These are phyloP conservation scores for Skeletonema potamos DNA, from an alignment of 108 stramenopile genomes.

Conservation along the genomic window DNA sequence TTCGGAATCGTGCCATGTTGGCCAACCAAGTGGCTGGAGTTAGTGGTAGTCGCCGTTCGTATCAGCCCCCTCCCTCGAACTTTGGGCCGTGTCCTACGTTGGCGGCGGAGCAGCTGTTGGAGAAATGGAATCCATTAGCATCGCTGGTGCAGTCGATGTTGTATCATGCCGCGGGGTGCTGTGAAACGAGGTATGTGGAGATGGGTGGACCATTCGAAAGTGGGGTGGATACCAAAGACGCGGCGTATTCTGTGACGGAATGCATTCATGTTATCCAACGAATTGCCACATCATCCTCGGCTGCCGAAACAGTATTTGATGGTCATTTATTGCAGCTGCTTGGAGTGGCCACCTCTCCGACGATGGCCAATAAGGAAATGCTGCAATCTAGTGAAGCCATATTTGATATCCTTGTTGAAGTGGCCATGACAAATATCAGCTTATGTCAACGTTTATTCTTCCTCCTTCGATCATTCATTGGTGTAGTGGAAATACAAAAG, in stretches of 20 bases:
- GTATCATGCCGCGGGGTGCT: constrained; percentile 37
- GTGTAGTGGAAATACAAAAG: constrained; percentile 38
- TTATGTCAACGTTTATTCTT: constrained; percentile 59
- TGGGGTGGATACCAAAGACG: constrained; percentile 1
- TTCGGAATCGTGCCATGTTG: constrained; percentile 8
- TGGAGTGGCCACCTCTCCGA: constrained; percentile 33
- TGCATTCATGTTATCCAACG: constrained; percentile 19
- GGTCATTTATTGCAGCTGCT: constrained; percentile 41
- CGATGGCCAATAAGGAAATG: constrained; percentile 5
- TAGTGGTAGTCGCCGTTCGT: neutral
- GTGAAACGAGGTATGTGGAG: constrained; percentile 24
- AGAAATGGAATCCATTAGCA: constrained; percentile 26
- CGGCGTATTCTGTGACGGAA: constrained; percentile 7
- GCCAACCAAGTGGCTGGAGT: neutral
- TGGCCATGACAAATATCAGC: constrained; percentile 46
- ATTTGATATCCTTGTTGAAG: constrained; percentile 41
- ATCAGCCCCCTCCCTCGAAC: neutral
- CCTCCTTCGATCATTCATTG: constrained; percentile 48
- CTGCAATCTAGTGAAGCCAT: constrained; percentile 21
- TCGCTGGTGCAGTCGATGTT: constrained; percentile 28
- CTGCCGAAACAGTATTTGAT: constrained; percentile 40
- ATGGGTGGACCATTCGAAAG: constrained; percentile 29
- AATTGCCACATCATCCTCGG: constrained; percentile 25
- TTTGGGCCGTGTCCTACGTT: constrained; percentile 34
- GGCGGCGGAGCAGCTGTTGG: constrained; percentile 2